Conservation (phyloP, 306 rosid species). For the Vicia sativa region DNA sequence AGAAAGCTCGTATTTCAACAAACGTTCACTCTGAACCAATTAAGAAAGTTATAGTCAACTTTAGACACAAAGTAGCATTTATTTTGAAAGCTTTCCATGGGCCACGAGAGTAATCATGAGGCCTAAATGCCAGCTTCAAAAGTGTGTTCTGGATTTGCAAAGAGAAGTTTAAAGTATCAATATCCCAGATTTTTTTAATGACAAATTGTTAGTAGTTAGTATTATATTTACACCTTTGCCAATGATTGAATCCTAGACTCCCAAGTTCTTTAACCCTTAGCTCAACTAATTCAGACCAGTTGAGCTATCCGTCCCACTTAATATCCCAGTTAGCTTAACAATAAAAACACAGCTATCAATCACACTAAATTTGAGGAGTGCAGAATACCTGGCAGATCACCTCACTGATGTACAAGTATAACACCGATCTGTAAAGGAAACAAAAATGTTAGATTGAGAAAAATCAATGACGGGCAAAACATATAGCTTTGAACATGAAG, state of each 20-base stretch:
- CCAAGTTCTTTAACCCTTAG: too few species aligned
- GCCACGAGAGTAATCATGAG: constrained; percentile 7
- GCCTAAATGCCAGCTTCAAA: constrained; percentile 32
- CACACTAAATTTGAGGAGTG: constrained; percentile 26
- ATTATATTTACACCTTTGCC: too few species aligned
- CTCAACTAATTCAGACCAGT: too few species aligned
- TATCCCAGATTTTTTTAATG: not conserved
- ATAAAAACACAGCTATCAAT: constrained; percentile 1
- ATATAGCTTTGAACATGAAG: constrained; percentile 21
- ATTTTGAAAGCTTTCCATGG: constrained; percentile 28
- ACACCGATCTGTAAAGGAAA: constrained; percentile 60
- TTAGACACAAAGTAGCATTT: not conserved
- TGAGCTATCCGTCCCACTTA: not conserved
- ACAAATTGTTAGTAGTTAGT: too few species aligned
- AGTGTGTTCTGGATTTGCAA: constrained; percentile 25
- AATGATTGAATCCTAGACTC: too few species aligned
- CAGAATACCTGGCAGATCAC: constrained; percentile 69
- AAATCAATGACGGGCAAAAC: not conserved
- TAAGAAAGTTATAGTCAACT: constrained; percentile 7
- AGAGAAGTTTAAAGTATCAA: constrained; percentile 23
- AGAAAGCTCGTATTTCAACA: constrained; percentile 11
- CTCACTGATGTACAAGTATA: constrained; percentile 81
- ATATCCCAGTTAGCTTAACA: constrained; percentile 21
- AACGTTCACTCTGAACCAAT: constrained; percentile 10
- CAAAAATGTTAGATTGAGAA: constrained; percentile 31